Evolutionary conservation across 768 basidiomycete genomes (phyloP).

Genomic region (Coprinopsis marcescibilis): DNA sequence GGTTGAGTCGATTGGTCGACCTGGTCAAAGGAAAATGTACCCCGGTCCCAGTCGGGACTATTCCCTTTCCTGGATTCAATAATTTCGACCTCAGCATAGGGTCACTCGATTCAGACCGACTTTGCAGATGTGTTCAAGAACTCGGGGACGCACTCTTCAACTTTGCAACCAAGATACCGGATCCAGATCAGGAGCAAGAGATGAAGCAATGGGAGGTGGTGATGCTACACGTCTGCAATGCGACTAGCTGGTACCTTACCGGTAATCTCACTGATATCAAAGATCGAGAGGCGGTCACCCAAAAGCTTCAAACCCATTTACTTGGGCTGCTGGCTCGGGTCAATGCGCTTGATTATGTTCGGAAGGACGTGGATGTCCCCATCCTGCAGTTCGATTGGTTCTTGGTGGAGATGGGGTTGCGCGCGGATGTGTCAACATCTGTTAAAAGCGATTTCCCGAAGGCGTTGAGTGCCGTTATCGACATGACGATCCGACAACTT

Average conservation of each 20-base stretch:
- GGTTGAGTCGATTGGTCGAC: constrained; percentile 52
- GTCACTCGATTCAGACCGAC: constrained; percentile 35
- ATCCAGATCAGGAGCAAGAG: constrained; percentile 23
- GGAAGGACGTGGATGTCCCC: not conserved
- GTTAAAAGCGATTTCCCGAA: too few relatives aligned
- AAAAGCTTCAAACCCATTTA: not conserved
- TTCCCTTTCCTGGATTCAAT: constrained; percentile 33
- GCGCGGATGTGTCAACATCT: too few relatives aligned
- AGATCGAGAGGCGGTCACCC: not conserved
- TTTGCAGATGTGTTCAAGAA: constrained; percentile 40
- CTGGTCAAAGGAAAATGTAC: constrained; percentile 24
- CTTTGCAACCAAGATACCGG: constrained; percentile 31
- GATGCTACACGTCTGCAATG: constrained; percentile 36
- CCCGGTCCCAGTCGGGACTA: constrained; percentile 22
- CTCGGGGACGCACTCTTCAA: constrained; percentile 40
- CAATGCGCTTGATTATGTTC: not conserved
- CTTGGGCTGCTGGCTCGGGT: not conserved
- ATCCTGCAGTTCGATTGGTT: constrained; percentile 1
- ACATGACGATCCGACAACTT: constrained; percentile 44
- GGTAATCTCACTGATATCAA: constrained; percentile 6
- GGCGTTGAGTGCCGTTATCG: constrained; percentile 26
- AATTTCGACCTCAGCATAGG: constrained; percentile 28
- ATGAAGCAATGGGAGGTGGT: constrained; percentile 34
- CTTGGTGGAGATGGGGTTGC: not conserved
- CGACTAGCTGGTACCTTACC: constrained; percentile 43